phyloP scores from a whole-genome alignment of 768 basidiomycete genomes.

The Rhodotorula diobovata region DNA sequence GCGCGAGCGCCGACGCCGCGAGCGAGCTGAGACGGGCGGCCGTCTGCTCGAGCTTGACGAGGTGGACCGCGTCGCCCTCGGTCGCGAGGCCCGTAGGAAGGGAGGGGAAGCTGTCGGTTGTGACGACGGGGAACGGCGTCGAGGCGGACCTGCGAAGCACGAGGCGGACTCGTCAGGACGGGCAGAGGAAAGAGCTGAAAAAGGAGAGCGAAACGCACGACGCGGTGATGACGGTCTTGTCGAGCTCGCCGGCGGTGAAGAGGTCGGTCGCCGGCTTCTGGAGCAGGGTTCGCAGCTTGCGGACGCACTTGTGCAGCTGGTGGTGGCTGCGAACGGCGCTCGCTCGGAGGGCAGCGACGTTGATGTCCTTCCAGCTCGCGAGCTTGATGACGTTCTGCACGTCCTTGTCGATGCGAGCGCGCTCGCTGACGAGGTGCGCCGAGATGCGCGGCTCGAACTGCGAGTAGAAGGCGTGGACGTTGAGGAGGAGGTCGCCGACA shows the following conservation, averaged over 20 bases:
- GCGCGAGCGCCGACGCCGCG: conserved; percentile 24
- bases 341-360: conserved; percentile 84
- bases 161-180: background rate
- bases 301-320: conserved; percentile 80
- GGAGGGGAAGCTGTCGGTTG: background rate
- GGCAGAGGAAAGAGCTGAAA: background rate
- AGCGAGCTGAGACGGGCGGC: conserved; percentile 19
- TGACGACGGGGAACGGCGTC: background rate
- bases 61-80: background rate
- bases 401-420: conserved; percentile 66
- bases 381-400: conserved; percentile 81
- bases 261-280: conserved; percentile 57
- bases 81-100: conserved; percentile 3
- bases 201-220: background rate
- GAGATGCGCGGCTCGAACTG: conserved; percentile 57
- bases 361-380: conserved; percentile 97
- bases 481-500: conserved; percentile 59
- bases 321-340: conserved; percentile 86
- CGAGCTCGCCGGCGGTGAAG: conserved; percentile 27
- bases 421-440: conserved; percentile 57
- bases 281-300: conserved; percentile 87
- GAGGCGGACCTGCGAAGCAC: background rate
- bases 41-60: conserved; percentile 29
- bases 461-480: conserved; percentile 61
- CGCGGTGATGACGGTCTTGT: background rate